Evolutionary conservation across 352 stramenopile species (phyloP), one percentile per base, ranked within the genome.

Genomic region (Lagenidium giganteum): DNA sequence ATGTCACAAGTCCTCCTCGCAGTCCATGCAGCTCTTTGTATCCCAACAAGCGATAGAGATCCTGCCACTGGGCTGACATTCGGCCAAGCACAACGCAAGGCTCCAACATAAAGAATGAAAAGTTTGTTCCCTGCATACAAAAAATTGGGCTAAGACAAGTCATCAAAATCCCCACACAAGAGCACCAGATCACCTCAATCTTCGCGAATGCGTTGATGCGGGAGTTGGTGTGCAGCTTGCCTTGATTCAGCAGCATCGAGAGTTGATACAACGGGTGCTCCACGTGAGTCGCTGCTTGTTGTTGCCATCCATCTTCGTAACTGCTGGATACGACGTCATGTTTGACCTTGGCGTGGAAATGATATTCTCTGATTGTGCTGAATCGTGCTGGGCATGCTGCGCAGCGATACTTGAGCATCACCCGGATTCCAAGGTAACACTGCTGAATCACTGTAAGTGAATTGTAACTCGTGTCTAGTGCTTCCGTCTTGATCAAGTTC

Each of bases 141-240:
- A 16, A n/a, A 18, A 12, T 21, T 57, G 26, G 20, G 14, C 20
- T 24, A 61, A 20, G 4, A 32, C 22, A 37, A 27, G 3, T 14
- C 13, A 2, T 6, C 25, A 20, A 22, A 30, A 39, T 29, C 13
- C 28, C 6, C 37, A 29, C 17, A 27, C 7, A 6, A n/a, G n/a
- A n/a, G n/a, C n/a, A n/a, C n/a, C n/a, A n/a, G n/a, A n/a, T 44
- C 39, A 88, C 75, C 75, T 84, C 53, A 12, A 93, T 51, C 27
- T 91, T 91, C 16, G 77, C 81, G 42, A 84, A 93, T 8, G 72
- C 81, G n/a, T n/a, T n/a, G n/a, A n/a, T n/a, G n/a, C n/a, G n/a
- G n/a, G n/a, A n/a, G n/a, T n/a, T n/a, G n/a, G n/a, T n/a, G n/a
- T n/a, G n/a, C n/a, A n/a, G n/a, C n/a, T n/a, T n/a, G n/a, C n/a